These are phyloP conservation scores for Podila horticola DNA, from an alignment of 192 early-diverging fungal genomes.

Conservation along the genomic window DNA sequence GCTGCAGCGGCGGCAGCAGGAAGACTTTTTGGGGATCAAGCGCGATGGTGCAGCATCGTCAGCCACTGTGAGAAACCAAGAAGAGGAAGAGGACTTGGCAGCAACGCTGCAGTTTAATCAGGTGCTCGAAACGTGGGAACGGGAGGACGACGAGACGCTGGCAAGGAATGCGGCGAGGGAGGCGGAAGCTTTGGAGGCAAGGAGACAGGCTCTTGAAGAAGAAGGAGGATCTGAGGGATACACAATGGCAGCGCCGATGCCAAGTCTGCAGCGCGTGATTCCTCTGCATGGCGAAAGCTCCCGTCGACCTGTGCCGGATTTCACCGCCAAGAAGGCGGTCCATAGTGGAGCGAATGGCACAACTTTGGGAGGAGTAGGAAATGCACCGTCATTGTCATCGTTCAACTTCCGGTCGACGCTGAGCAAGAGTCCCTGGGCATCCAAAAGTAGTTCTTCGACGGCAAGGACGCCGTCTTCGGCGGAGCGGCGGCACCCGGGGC, in stretches of 20 bases:
- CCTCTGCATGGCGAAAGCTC: slow-evolving; percentile 32
- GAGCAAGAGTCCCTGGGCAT: not conserved
- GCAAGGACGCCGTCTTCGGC: not conserved
- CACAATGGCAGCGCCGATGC: slow-evolving; percentile 1
- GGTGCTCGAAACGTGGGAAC: slow-evolving; percentile 30
- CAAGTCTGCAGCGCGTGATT: slow-evolving; percentile 20
- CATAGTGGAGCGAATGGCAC: too few relatives aligned
- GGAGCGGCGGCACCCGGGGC: slow-evolving; percentile 25
- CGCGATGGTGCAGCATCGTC: not conserved
- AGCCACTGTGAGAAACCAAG: not conserved
- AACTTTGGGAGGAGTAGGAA: not conserved
- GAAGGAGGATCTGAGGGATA: not conserved
- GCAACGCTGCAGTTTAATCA: slow-evolving; percentile 12
- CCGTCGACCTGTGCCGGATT: slow-evolving; percentile 20
- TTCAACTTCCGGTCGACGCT: not conserved
- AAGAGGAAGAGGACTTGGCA: not conserved
- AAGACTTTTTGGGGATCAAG: slow-evolving; percentile 39
- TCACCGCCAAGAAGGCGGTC: not conserved
- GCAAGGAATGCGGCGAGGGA: slow-evolving; percentile 43
- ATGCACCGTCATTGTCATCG: not conserved
- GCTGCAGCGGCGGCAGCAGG: slow-evolving; percentile 34
- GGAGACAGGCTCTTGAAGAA: not conserved
- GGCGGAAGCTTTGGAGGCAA: slow-evolving; percentile 21
- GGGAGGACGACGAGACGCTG: slow-evolving; percentile 37
- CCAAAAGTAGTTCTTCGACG: not conserved